Base-by-base conservation (phyloP, 306 rosid genomes). In the Quercus berberidifolia region DNA sequence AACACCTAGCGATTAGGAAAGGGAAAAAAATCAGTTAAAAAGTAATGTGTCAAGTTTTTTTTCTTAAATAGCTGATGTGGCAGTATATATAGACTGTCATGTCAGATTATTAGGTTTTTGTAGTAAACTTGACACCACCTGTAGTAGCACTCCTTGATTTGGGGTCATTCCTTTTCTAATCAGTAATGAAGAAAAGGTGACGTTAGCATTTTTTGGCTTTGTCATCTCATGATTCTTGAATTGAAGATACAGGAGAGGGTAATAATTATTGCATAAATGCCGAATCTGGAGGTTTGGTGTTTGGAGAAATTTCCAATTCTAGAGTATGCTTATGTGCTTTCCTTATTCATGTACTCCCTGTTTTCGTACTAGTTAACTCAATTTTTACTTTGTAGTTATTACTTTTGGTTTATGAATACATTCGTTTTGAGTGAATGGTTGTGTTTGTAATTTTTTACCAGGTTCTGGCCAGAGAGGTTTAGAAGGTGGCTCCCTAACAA, bases 391-490 rank as follows among this genome's bases (percentile, higher is more conserved):
- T 46, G 69, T 35, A 55, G 65, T 69, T 28, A 74, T 57, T 52
- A 17, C 11, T 74, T 33, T 71, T 15, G 56, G 55, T 54, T 54
- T 73, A 26, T 11, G 1, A 15, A 69, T 52, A 59, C 62, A 18
- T 64, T 10, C 13, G 3, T 74, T 77, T 73, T 51, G 25, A 80
- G 43, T 56, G 54, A 69, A 77, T 80, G 54, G 58, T 79, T 73
- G 10, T 69, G 21, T 69, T 70, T 74, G 20, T 77, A 31, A 68
- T n/a, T 33, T 58, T 78, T 74, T 49, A 65, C 38, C 86, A 94
- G 99, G 91, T 86, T 85, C 77, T 92, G 88, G 94, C 97, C 97
- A n/a, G 97, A 92, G 80, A 88, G 88, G 83, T 83, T 92, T 41
- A 62, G 80, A 52, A 87, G 89, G 84, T 94, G 93, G 97, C 86